A percentile compares a stretch with the other conserved stretches of the same genome.
Evolutionary conservation across 441 rosid species (phyloP).

Genomic region (Adansonia madagascariensis): DNA sequence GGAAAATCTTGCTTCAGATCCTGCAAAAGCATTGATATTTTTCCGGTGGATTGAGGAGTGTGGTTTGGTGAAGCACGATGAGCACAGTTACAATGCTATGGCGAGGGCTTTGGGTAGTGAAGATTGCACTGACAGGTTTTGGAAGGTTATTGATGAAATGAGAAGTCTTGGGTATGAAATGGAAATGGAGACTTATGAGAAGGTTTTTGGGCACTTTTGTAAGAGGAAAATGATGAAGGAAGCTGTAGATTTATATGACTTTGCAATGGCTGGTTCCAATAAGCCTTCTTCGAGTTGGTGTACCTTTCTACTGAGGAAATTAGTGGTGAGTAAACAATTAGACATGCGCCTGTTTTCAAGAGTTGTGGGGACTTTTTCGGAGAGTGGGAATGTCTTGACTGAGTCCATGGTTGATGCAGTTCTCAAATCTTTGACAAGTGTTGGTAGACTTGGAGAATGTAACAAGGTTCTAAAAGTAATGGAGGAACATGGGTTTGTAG

Average conservation of each 20-base stretch:
- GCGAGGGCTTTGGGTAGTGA: constrained; percentile 77
- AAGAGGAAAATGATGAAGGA: constrained; percentile 71
- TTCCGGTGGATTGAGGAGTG: constrained; percentile 84
- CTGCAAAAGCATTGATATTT: constrained; percentile 68
- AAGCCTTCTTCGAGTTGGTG: constrained; percentile 56
- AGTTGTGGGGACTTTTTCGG: constrained; percentile 54
- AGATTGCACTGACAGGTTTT: constrained; percentile 74
- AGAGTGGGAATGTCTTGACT: constrained; percentile 56
- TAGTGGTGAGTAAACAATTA: constrained; percentile 57
- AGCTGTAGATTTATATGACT: constrained; percentile 71
- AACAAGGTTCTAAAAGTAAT: constrained; percentile 66
- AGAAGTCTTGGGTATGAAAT: constrained; percentile 59
- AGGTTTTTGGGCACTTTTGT: constrained; percentile 57
- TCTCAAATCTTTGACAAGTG: constrained; percentile 67
- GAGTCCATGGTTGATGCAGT: constrained; percentile 60
- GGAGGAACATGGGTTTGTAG: constrained; percentile 56
- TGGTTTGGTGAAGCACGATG: constrained; percentile 58
- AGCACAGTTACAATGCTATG: constrained; percentile 67
- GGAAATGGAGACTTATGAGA: constrained; percentile 62
- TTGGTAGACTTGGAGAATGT: constrained; percentile 56
- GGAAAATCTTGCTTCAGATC: constrained; percentile 65
- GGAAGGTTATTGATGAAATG: constrained; percentile 75
- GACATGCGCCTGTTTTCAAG: constrained; percentile 68
- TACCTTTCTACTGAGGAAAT: constrained; percentile 64
- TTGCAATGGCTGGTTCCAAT: constrained; percentile 63